These are phyloP conservation scores for Aechmea fasciata DNA, from an alignment of 176 grass and related monocot species.

Conservation along the genomic window DNA sequence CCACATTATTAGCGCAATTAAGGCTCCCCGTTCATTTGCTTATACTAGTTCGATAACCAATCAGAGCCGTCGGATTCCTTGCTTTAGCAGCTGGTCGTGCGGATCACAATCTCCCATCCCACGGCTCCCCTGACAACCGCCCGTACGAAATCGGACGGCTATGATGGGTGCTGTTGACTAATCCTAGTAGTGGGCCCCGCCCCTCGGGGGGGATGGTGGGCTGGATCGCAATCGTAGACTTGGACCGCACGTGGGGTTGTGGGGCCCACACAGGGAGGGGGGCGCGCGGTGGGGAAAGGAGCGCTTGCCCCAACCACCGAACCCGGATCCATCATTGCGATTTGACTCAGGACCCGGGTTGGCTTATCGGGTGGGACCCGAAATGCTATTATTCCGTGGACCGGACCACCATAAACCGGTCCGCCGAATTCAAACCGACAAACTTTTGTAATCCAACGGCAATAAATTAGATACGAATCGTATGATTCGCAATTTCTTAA, in stretches of 20 bases:
- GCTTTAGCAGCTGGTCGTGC: background rate
- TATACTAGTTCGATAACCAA: background rate
- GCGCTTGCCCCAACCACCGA: background rate
- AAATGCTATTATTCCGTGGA: too few relatives aligned
- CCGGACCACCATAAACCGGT: too few relatives aligned
- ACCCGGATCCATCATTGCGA: constrained; percentile 12
- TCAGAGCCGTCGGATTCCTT: background rate
- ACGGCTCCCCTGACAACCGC: background rate
- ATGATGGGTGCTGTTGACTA: background rate
- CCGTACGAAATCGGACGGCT: background rate
- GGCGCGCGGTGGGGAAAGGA: too few relatives aligned
- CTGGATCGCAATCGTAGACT: background rate
- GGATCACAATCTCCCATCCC: background rate
- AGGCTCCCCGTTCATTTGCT: background rate
- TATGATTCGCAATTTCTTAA: too few relatives aligned
- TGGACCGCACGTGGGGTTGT: background rate
- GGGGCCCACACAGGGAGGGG: background rate
- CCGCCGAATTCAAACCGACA: too few relatives aligned
- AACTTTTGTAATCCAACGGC: too few relatives aligned
- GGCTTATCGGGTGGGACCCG: background rate
- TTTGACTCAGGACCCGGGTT: background rate
- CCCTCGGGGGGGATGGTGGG: background rate
- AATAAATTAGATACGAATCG: too few relatives aligned
- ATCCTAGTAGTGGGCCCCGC: background rate
- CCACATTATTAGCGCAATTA: background rate